Percentiles rank a stretch among this genome's conserved stretches.
These are phyloP conservation scores for Aspergillus sclerotiicarbonarius DNA, from an alignment of 495 filamentous ascomycete genomes.

Conservation along the genomic window DNA sequence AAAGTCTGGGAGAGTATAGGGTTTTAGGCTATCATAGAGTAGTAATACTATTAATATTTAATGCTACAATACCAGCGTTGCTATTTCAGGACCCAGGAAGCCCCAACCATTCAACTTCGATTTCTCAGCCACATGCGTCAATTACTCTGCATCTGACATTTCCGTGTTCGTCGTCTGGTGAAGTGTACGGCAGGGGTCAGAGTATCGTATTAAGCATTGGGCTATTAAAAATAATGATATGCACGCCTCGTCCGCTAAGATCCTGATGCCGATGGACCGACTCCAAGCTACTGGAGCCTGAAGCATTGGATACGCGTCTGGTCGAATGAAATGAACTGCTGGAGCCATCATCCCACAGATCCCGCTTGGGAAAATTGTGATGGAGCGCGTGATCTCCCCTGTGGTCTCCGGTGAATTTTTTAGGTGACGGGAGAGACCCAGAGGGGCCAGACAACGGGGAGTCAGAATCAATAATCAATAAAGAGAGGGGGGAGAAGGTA, in stretches of 20 bases:
- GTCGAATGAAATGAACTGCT: too few relatives aligned
- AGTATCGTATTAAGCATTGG: background rate
- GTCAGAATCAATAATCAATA: too few relatives aligned
- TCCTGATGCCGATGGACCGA: too few relatives aligned
- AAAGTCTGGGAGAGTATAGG: too few relatives aligned
- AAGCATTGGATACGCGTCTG: too few relatives aligned
- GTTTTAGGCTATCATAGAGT: too few relatives aligned
- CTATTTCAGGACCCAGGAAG: background rate
- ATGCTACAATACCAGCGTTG: background rate
- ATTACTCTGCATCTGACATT: background rate
- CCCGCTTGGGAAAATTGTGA: background rate
- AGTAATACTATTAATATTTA: too few relatives aligned
- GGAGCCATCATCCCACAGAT: background rate
- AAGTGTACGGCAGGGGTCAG: background rate
- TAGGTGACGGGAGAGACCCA: conserved; percentile 2
- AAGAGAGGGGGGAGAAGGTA: too few relatives aligned
- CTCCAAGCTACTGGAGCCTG: too few relatives aligned
- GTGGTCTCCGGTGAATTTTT: conserved; percentile 23
- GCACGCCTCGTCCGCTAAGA: too few relatives aligned
- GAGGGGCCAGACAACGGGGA: background rate
- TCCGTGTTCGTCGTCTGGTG: background rate
- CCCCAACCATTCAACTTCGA: background rate
- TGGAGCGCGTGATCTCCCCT: conserved; percentile 19
- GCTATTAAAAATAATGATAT: too few relatives aligned
- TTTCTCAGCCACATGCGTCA: background rate